phyloP scores from a whole-genome alignment of 192 early-diverging fungal species.

The Coemansia sp. region DNA sequence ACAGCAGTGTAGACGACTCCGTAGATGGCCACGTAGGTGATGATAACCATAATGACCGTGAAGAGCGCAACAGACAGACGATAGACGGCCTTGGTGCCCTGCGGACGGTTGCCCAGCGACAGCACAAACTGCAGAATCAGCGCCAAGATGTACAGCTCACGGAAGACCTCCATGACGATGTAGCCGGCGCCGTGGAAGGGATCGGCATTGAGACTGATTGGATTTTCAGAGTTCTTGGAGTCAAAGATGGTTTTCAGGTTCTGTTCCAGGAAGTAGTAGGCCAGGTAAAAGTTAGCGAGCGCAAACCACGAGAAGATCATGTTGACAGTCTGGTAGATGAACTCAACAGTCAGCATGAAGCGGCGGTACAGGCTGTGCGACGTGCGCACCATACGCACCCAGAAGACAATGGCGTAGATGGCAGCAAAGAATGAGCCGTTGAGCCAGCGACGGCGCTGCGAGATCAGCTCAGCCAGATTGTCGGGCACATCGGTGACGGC shows the following conservation, averaged over 20 bases:
- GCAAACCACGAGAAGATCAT: conserved; percentile 90
- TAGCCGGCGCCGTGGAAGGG: conserved; percentile 65
- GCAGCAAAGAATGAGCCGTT: conserved; percentile 95
- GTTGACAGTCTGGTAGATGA: conserved; percentile 78
- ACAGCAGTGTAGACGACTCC: conserved; percentile 58
- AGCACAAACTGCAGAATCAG: conserved; percentile 83
- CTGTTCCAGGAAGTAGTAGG: conserved; percentile 80
- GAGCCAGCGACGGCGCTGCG: conserved; percentile 95
- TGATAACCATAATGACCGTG: conserved; percentile 81
- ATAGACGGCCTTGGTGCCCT: conserved; percentile 83
- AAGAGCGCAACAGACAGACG: conserved; percentile 76
- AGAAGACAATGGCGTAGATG: conserved; percentile 81
- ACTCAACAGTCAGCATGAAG: conserved; percentile 72
- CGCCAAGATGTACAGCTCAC: conserved; percentile 75
- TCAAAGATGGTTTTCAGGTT: conserved; percentile 50
- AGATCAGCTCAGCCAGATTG: conserved; percentile 86
- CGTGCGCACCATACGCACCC: conserved; percentile 73
- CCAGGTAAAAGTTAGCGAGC: conserved; percentile 87
- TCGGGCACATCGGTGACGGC: conserved; percentile 96
- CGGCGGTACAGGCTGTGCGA: conserved; percentile 75
- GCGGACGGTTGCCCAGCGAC: conserved; percentile 94
- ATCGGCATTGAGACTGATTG: conserved; percentile 52
- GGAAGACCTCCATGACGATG: conserved; percentile 66
- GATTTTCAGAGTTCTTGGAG: conserved; percentile 21
- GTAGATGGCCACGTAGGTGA: conserved; percentile 73